A percentile compares a stretch with the other conserved stretches of the same genome.
Evolutionary conservation across 352 stramenopile genomes (phyloP).

Genomic region (Pythium graminicola): DNA sequence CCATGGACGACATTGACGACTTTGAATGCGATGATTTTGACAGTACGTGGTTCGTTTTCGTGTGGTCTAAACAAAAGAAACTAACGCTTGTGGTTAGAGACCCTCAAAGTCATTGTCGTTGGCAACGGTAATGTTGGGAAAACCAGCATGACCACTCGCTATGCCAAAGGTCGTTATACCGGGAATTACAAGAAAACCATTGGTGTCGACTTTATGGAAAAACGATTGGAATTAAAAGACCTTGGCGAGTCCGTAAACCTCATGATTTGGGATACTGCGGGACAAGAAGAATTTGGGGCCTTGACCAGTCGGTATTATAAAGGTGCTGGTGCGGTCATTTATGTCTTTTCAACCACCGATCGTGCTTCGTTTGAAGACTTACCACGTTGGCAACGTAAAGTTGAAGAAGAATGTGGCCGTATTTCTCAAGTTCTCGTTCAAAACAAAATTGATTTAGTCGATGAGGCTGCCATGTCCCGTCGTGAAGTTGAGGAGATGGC

Average conservation of each 20-base stretch:
- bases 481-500: constrained; percentile 61
- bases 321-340: constrained; percentile 59
- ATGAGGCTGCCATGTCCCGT: constrained; percentile 51
- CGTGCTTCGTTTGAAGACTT: constrained; percentile 65
- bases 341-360: constrained; percentile 71
- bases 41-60: constrained; percentile 38
- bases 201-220: constrained; percentile 81
- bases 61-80: not conserved
- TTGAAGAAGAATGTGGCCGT: constrained; percentile 56
- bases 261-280: constrained; percentile 81
- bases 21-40: constrained; percentile 73
- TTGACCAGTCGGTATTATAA: constrained; percentile 79
- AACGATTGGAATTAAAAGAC: constrained; percentile 58
- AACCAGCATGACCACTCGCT: constrained; percentile 74
- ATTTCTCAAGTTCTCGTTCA: constrained; percentile 67
- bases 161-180: constrained; percentile 72
- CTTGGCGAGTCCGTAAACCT: constrained; percentile 56
- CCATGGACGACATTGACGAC: constrained; percentile 29
- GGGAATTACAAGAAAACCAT: constrained; percentile 84
- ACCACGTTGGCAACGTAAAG: constrained; percentile 63
- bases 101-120: constrained; percentile 76
- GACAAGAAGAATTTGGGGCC: constrained; percentile 76
- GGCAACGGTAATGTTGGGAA: constrained; percentile 83
- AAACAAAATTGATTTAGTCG: constrained; percentile 69
- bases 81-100: constrained; percentile 42